Evolutionary conservation across 129 eudicot species (phyloP), one percentile per base, ranked within the genome.

Genomic region (Dittrichia graveolens): DNA sequence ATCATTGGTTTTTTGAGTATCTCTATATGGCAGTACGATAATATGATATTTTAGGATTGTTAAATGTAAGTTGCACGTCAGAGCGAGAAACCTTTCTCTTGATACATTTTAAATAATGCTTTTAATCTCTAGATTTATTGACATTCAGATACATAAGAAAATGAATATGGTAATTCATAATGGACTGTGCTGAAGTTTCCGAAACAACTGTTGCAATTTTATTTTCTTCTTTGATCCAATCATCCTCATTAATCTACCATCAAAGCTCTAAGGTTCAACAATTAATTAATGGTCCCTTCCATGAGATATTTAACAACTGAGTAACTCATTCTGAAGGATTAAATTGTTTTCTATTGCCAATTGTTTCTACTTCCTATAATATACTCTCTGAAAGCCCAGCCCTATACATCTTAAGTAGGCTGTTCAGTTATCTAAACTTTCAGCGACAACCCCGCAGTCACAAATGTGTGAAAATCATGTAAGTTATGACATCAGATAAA

Each of bases 1-100:
- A n/a, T n/a, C n/a, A n/a, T n/a, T n/a, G n/a, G n/a, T 75, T 55
- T 66, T 67, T 67, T 45, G 40, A n/a, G 49, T 56, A 68, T 40
- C 52, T 7, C 61, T 56, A 66, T 66, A 10, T 42, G 67, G 66
- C 60, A 50, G 50, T 48, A 48, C 65, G 67, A 43, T 47, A 50
- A 41, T 48, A 48, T 75, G 67, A 43, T 47, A 14, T 55, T 40
- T 59, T 70, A 53, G 46, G 65, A 11, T 61, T 42, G 41, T 40
- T 3, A 78, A 61, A 18, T 3, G 41, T 49, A 69, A 70, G 31
- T 19, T 38, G 41, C 69, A 19, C 4, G 31, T 19, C 52, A 7
- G 63, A 50, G 55, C 49, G 39, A 35, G 31, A 60, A 6, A 19
- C 19, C 48, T 58, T 45, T 39, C 48, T 64, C 38, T 7, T 37